Base-by-base conservation (phyloP, 2,329 filamentous ascomycete genomes). In the Trichoderma pleuroti region DNA sequence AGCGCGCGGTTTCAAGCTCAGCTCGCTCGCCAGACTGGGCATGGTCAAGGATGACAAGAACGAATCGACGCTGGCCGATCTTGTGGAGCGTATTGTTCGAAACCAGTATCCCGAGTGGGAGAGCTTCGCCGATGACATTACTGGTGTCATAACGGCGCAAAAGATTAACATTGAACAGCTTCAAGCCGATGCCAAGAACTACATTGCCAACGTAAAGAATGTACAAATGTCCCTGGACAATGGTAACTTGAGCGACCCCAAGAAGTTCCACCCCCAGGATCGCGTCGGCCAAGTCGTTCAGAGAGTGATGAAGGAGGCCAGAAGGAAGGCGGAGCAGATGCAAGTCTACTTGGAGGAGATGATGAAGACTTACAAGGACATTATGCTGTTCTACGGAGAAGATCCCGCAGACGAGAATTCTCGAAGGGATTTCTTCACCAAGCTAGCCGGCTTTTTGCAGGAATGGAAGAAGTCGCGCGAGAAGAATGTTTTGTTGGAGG, bases 31-130 rank as follows among this genome's bases (percentile, higher is more conserved):
- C 32, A 90, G 96, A 69, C 85, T 99, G 69, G 94, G 92, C 72
- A 98, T 99, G 94, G 93, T 98, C 78, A 99, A 99, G 84, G 96
- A 99, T 79, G 94, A 97, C 84, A 98, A 98, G 87, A 99, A 99
- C 81, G 92, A 98, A 81, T 95, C 93, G 1, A 98, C 94, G 0
- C 92, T 99, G 78, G 94, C 95, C 70, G 96, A 99, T 81, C 88
- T 98, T 56, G 94, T 99, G 56, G 96, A 99, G 82, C 92, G 95
- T 75, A 97, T 98, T 75, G 95, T 98, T 71, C 92, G 96, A 74
- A 96, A 93, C 78, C 95, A 98, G 79, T 99, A 98, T 75, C 92
- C 95, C 3, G 93, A 98, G 80, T 98, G 94, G 93, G 94, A 98
- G 81, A 87, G 87, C 39, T 98, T 98, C 80, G 85, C 89, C 21